A percentile compares a stretch with the other conserved stretches of the same genome.
These are phyloP conservation scores for Cercospora sp. DNA, from an alignment of 2,329 filamentous ascomycete species.

Conservation along the genomic window DNA sequence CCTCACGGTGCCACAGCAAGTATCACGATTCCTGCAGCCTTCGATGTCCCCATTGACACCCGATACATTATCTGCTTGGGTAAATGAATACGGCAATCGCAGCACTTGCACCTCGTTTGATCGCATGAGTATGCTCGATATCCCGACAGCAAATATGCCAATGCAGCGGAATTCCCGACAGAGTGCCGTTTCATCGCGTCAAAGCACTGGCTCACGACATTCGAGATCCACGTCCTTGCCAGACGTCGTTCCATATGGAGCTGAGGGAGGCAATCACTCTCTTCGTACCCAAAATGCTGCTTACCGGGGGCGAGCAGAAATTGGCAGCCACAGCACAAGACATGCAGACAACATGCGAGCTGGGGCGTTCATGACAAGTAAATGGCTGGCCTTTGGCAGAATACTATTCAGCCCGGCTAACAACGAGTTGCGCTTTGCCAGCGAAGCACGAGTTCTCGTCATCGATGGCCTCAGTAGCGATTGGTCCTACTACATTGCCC, in stretches of 20 bases:
- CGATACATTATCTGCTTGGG: constrained; percentile 56
- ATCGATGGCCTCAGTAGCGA: constrained; percentile 86
- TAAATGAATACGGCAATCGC: constrained; percentile 53
- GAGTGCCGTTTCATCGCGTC: constrained; percentile 31
- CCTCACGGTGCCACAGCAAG: constrained; percentile 35
- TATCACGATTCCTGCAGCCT: constrained; percentile 36
- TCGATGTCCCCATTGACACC: constrained; percentile 45
- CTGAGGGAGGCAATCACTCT: background rate
- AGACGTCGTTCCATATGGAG: constrained; percentile 20
- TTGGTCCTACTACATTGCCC: constrained; percentile 83
- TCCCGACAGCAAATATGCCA: background rate
- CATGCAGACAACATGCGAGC: constrained; percentile 60
- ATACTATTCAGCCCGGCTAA: constrained; percentile 79
- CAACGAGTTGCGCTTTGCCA: constrained; percentile 63
- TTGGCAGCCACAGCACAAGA: background rate
- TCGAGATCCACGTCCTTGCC: constrained; percentile 36
- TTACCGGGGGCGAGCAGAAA: background rate
- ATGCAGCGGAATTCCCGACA: constrained; percentile 13
- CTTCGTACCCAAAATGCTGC: background rate
- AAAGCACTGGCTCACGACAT: constrained; percentile 35
- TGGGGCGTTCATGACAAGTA: constrained; percentile 80
- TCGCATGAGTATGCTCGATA: constrained; percentile 11
- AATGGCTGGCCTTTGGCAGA: constrained; percentile 83
- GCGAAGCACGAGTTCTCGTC: constrained; percentile 68
- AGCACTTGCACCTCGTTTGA: constrained; percentile 36